Conservation (phyloP, 208 protist species). For the Crithidia acanthocephali region DNA sequence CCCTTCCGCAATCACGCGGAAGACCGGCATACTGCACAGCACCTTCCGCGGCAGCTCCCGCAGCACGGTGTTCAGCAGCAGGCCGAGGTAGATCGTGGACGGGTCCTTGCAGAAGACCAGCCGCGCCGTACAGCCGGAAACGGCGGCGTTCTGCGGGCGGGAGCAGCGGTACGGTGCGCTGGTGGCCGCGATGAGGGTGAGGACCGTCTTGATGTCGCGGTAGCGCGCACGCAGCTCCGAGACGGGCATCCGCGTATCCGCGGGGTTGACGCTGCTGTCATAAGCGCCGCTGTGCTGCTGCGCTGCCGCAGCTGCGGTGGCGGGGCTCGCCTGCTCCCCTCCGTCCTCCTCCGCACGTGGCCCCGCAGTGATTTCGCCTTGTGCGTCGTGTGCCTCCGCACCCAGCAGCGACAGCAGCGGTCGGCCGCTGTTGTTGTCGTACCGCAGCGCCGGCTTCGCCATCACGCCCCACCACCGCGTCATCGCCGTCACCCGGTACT, state of each 20-base stretch:
- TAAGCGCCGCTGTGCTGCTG: neutral
- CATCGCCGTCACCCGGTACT: conserved; percentile 56
- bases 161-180: conserved; percentile 67
- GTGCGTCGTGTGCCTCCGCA: neutral
- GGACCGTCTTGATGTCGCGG: conserved; percentile 54
- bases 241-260: conserved; percentile 2
- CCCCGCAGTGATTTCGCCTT: no score
- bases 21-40: conserved; percentile 49
- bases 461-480: conserved; percentile 61
- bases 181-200: conserved; percentile 56
- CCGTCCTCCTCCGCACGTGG: no score
- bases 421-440: conserved; percentile 28
- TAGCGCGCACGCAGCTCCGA: conserved; percentile 34
- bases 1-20: conserved; percentile 67
- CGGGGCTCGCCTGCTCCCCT: no score
- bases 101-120: conserved; percentile 78
- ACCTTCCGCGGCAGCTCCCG: conserved; percentile 44
- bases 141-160: conserved; percentile 44
- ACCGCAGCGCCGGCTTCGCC: conserved; percentile 43
- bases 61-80: conserved; percentile 71
- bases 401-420: conserved; percentile 11
- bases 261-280: neutral
- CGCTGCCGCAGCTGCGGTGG: neutral
- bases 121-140: conserved; percentile 54
- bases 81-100: conserved; percentile 72